Percentiles rank a stretch among this genome's conserved stretches.
Evolutionary conservation across 148 eudicot species (phyloP).

Genomic region (Vaccinium myrtillus): DNA sequence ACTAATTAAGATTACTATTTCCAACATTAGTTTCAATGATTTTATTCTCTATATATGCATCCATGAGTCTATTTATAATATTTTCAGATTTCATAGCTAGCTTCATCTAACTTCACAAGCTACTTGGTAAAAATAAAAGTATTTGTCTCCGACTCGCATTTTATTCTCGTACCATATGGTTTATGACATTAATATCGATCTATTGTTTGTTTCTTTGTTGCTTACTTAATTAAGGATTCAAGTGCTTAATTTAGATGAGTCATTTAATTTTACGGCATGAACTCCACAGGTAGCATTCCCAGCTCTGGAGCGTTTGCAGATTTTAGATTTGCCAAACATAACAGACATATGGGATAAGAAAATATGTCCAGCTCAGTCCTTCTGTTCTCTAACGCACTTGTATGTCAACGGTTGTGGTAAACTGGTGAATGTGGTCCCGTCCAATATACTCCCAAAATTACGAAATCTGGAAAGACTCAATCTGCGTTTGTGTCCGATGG

Average conservation of each 20-base stretch:
- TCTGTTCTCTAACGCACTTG: accelerated
- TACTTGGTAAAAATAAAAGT: too few relatives aligned
- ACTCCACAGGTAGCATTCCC: not conserved
- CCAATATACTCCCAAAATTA: not conserved
- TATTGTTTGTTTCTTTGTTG: not conserved
- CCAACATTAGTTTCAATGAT: too few relatives aligned
- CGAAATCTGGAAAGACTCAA: not conserved
- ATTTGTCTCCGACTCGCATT: too few relatives aligned
- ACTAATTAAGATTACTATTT: too few relatives aligned
- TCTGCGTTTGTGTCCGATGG: too few relatives aligned
- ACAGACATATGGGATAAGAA: not conserved
- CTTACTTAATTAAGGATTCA: not conserved
- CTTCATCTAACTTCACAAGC: too few relatives aligned
- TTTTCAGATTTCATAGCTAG: too few relatives aligned
- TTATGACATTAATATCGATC: not conserved
- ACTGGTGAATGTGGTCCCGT: not conserved
- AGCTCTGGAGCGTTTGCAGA: accelerated
- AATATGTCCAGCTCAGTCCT: not conserved
- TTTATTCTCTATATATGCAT: too few relatives aligned
- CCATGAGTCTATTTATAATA: too few relatives aligned
- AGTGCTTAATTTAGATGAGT: not conserved
- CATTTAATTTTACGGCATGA: not conserved
- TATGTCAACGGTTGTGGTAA: accelerated
- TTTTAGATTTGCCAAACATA: not conserved
- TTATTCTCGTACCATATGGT: too few relatives aligned